Conservation (phyloP, 2,329 filamentous ascomycete genomes). For the Reticulascus tulasneorum region DNA sequence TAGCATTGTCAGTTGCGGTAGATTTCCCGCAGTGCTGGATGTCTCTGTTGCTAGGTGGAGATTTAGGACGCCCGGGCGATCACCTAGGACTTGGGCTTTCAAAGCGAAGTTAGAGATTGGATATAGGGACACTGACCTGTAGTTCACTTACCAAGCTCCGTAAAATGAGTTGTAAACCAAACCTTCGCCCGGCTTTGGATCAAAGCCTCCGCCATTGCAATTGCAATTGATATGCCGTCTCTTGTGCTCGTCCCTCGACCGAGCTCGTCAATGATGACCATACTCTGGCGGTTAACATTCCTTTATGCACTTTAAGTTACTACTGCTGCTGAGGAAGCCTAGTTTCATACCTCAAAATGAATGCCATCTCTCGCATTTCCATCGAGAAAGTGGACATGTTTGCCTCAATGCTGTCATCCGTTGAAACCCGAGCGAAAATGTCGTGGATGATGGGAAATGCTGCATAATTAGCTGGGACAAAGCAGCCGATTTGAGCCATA, state of each 20-base stretch:
- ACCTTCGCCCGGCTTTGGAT: constrained; percentile 74
- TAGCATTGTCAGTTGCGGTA: constrained; percentile 72
- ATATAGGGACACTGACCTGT: background rate
- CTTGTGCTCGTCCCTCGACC: constrained; percentile 85
- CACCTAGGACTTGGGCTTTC: constrained; percentile 64
- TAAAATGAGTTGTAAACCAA: constrained; percentile 94
- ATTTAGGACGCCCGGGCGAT: constrained; percentile 75
- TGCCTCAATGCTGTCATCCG: constrained; percentile 81
- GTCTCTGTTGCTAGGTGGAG: constrained; percentile 75
- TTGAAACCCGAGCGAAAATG: constrained; percentile 82
- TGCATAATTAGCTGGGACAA: constrained; percentile 82
- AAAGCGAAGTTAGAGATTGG: constrained; percentile 5
- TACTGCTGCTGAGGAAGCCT: background rate
- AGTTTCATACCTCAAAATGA: constrained; percentile 63
- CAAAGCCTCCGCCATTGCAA: constrained; percentile 85
- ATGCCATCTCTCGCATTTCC: constrained; percentile 95
- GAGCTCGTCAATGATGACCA: constrained; percentile 87
- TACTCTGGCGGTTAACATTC: constrained; percentile 72
- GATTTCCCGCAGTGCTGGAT: constrained; percentile 41
- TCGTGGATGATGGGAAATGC: constrained; percentile 76
- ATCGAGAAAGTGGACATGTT: constrained; percentile 91
- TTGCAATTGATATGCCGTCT: constrained; percentile 84
- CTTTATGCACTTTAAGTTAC: constrained; percentile 23
- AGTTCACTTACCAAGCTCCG: constrained; percentile 57
- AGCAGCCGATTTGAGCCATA: constrained; percentile 92